Conservation (phyloP, 345 rosid species). For the Clarkia xantiana region DNA sequence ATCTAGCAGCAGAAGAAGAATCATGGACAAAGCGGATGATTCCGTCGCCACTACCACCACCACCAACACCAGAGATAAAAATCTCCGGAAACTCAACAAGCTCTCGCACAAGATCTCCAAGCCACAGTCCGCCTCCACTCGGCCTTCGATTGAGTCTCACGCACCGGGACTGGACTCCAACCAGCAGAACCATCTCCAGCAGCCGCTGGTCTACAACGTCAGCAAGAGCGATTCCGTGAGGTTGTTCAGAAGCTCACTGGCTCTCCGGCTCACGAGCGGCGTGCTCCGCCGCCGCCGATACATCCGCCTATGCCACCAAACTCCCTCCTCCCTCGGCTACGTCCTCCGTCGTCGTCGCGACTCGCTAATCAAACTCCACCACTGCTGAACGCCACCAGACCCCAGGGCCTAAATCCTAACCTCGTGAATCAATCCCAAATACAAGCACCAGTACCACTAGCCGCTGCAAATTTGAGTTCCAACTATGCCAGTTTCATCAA, state of each 20-base stretch:
- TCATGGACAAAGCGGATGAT: too few relatives aligned
- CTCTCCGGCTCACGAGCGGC: constrained; percentile 2
- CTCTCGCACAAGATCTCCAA: too few relatives aligned
- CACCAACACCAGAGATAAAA: too few relatives aligned
- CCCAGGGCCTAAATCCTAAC: too few relatives aligned
- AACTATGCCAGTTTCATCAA: neutral
- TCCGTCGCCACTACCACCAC: too few relatives aligned
- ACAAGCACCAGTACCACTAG: too few relatives aligned
- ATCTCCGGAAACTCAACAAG: too few relatives aligned
- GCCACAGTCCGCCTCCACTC: too few relatives aligned
- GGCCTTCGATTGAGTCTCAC: too few relatives aligned
- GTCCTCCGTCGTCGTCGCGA: constrained; percentile 4
- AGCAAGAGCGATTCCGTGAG: constrained; percentile 7
- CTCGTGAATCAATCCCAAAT: neutral
- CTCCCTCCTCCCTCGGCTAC: constrained; percentile 5
- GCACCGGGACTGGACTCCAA: too few relatives aligned
- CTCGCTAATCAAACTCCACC: neutral
- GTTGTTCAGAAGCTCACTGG: constrained; percentile 7
- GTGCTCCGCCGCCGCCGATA: neutral
- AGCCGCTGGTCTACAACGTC: constrained; percentile 13
- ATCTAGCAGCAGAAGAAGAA: too few relatives aligned
- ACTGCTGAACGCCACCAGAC: neutral
- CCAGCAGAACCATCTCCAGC: constrained; percentile 7
- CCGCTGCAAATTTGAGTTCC: neutral
- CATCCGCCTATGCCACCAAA: constrained; percentile 1